Base-by-base conservation (phyloP, 1,284 basidiomycete genomes). In the Trametes versicolor region DNA sequence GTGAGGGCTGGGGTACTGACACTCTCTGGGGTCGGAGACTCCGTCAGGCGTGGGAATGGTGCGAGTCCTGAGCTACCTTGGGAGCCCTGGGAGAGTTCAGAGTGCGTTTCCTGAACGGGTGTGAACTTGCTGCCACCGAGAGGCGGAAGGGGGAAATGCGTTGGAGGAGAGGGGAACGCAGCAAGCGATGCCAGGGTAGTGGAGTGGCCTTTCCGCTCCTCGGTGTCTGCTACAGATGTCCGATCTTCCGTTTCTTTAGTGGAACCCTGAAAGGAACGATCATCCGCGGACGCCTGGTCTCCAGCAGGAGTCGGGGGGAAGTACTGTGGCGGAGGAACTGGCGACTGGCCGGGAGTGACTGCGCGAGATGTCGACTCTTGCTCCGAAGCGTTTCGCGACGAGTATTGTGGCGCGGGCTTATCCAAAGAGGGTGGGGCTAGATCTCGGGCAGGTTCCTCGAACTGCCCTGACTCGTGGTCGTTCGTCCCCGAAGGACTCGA, bases 121-220 rank as follows among this genome's bases (percentile, higher is more conserved):
- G 56, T 53, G 37, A 55, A 67, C 41, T 64, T 66, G 49, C 62
- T 64, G 19, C 66, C 62, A 19, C 69, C 56, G 13, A 81, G 76
- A 21, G 84, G 81, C 43, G 88, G 90, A 7, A 89, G 76, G 17
- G 91, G 90, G 66, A 89, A 86, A 71, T 92, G 89, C 0, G 85
- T 86, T 0, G 91, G 91, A 19, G 91, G 91, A 2, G 83, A 76
- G 21, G 90, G 91, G 74, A 92, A 93, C 0, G 87, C 87, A 27
- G 88, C 89, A 23, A 92, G 79, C 1, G 89, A 89, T 19, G 88
- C 82, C 21, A 91, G 81, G 27, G 73, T 72, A 3, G 62, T 41
- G 9, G 68, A 67, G 13, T 59, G 52, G 29, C 50, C 39, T 39
- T 60, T 67, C 23, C 50, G 63, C 53, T 50, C 62, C 32, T 41